phyloP scores from a whole-genome alignment of 2,329 filamentous ascomycete genomes.

The Fusarium sambucinum region DNA sequence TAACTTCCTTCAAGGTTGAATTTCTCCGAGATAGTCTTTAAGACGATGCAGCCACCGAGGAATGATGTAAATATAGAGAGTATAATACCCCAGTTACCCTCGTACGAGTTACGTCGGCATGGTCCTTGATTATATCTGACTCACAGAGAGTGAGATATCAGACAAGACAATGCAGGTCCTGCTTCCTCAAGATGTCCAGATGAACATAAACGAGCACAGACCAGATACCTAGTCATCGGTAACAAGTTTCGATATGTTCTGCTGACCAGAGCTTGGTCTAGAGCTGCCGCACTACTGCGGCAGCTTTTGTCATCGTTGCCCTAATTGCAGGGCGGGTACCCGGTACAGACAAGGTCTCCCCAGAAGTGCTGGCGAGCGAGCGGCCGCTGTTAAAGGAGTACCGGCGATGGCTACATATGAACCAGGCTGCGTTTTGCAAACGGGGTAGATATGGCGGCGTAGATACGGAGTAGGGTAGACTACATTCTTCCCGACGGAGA shows the following conservation, averaged over 20 bases:
- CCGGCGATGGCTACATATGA: conserved; percentile 11
- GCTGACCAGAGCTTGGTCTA: conserved; percentile 7
- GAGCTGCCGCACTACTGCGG: conserved; percentile 19
- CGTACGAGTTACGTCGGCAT: background rate
- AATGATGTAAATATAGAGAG: background rate
- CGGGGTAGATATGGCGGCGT: conserved; percentile 8
- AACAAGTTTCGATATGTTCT: background rate
- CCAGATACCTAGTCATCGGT: conserved; percentile 24
- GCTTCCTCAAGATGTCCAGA: background rate
- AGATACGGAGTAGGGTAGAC: background rate
- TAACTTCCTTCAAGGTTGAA: conserved; percentile 21
- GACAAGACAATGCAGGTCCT: background rate
- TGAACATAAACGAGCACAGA: background rate
- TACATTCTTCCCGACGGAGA: conserved; percentile 26
- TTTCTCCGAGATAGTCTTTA: conserved; percentile 21
- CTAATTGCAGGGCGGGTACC: conserved; percentile 26
- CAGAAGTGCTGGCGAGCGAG: conserved; percentile 23
- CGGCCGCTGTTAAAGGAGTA: conserved; percentile 35
- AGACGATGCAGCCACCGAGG: conserved; percentile 14
- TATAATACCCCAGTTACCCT: background rate
- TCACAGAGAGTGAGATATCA: background rate
- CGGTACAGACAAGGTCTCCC: conserved; percentile 25
- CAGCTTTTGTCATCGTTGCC: conserved; percentile 29
- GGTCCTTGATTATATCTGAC: background rate
- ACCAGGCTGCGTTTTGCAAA: conserved; percentile 9